These are phyloP conservation scores for Alloteropsis angusta DNA, from an alignment of 202 grass and related monocot genomes.

Conservation along the genomic window DNA sequence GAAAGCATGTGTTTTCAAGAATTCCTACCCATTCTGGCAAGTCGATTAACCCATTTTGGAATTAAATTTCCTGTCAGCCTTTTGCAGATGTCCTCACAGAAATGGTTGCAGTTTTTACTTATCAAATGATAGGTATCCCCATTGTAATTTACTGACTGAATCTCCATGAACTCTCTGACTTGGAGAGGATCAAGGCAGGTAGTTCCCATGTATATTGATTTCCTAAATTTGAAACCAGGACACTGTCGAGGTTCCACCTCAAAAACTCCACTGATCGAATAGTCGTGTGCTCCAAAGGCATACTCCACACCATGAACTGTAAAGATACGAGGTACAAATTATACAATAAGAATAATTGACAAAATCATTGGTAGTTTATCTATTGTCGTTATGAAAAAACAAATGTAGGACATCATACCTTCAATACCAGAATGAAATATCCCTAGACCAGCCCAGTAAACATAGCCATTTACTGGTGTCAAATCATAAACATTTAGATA, in stretches of 20 bases:
- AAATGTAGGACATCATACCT: neutral
- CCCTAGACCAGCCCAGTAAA: constrained; percentile 14
- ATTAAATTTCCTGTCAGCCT: constrained; percentile 58
- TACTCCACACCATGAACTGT: constrained; percentile 73
- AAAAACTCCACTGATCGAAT: constrained; percentile 63
- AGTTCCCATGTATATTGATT: constrained; percentile 58
- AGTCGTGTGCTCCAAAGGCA: constrained; percentile 78
- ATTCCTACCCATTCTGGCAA: constrained; percentile 63
- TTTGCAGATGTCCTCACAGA: constrained; percentile 63
- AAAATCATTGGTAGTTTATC: neutral
- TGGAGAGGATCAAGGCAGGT: constrained; percentile 52
- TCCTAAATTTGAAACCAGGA: constrained; percentile 73
- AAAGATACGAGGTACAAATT: constrained; percentile 6
- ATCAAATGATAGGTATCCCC: constrained; percentile 72
- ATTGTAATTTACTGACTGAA: constrained; percentile 49
- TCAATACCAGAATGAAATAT: constrained; percentile 20
- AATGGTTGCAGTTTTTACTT: constrained; percentile 74
- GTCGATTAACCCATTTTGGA: constrained; percentile 77
- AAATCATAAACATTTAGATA: constrained; percentile 14
- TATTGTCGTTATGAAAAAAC: neutral
- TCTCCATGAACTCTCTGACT: constrained; percentile 64
- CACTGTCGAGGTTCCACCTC: constrained; percentile 72
- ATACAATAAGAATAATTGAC: neutral
- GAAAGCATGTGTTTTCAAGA: neutral
- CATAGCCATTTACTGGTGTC: constrained; percentile 3